These are phyloP conservation scores for Trametes elegans DNA, from an alignment of 768 basidiomycete genomes.

Conservation along the genomic window DNA sequence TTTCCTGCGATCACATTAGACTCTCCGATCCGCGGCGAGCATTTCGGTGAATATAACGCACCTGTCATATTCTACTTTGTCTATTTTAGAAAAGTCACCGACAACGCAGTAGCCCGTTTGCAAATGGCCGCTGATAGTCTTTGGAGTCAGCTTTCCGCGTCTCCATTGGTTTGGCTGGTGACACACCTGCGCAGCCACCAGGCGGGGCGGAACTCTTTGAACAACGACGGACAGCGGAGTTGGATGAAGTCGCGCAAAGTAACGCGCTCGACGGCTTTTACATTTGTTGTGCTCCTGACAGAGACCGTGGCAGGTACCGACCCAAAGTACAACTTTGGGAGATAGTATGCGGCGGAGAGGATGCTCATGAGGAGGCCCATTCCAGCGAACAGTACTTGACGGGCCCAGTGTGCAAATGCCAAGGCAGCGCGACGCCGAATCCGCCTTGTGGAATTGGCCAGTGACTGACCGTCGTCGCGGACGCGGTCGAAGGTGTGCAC, in stretches of 20 bases:
- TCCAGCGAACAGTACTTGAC: not conserved
- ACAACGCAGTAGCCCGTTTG: constrained; percentile 61
- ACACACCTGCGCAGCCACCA: constrained; percentile 33
- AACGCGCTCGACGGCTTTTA: constrained; percentile 13
- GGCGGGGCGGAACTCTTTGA: constrained; percentile 27
- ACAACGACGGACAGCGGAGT: constrained; percentile 29
- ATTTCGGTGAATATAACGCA: constrained; percentile 20
- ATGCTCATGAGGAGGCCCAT: constrained; percentile 26
- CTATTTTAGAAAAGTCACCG: constrained; percentile 57
- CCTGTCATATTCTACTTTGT: constrained; percentile 58
- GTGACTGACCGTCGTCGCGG: too few species aligned
- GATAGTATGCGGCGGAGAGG: constrained; percentile 17
- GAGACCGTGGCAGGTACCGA: constrained; percentile 19
- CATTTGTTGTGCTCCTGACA: constrained; percentile 10
- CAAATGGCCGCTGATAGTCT: constrained; percentile 46
- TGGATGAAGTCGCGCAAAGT: constrained; percentile 25
- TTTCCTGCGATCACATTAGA: constrained; percentile 35
- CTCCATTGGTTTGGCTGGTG: not conserved
- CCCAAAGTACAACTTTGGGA: constrained; percentile 24
- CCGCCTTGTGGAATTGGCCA: too few species aligned
- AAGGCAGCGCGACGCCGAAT: too few species aligned
- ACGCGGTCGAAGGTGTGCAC: too few species aligned
- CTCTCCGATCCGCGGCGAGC: not conserved
- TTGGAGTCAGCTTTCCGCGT: not conserved
- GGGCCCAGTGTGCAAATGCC: too few species aligned